phyloP scores from a whole-genome alignment of 2,329 filamentous ascomycete species.

The Apiospora pterosperma region DNA sequence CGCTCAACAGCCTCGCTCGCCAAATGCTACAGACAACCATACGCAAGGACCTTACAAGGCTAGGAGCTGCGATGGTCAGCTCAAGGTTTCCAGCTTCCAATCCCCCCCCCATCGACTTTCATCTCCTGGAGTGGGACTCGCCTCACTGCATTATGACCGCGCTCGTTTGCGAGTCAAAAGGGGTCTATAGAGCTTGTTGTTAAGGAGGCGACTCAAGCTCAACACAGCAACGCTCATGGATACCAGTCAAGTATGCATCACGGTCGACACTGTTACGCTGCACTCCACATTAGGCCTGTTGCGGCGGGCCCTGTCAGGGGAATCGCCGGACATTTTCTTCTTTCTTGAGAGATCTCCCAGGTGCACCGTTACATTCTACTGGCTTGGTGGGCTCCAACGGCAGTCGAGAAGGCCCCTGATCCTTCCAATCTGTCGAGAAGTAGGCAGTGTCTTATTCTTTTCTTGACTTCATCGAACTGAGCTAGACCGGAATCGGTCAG shows the following conservation, averaged over 20 bases:
- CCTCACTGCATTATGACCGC: background rate
- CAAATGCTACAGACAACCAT: background rate
- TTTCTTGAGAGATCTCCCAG: slow-evolving; percentile 9
- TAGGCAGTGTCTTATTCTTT: background rate
- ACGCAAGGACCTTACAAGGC: too few species aligned
- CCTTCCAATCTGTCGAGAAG: slow-evolving; percentile 6
- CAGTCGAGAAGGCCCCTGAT: slow-evolving; percentile 11
- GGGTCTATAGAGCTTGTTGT: background rate
- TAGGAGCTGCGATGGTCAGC: background rate
- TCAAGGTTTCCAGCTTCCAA: background rate
- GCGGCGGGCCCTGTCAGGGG: slow-evolving; percentile 13
- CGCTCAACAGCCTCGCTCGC: background rate
- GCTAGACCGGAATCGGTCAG: background rate
- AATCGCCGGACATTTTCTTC: slow-evolving; percentile 11
- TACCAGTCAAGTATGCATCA: background rate
- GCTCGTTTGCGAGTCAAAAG: background rate
- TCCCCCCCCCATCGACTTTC: background rate
- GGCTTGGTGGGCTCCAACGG: slow-evolving; percentile 8
- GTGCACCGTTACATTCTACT: slow-evolving; percentile 8
- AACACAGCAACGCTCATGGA: background rate
- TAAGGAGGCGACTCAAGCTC: background rate
- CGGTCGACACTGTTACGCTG: slow-evolving; percentile 4
- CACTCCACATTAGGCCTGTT: slow-evolving; percentile 10
- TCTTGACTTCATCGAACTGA: background rate
- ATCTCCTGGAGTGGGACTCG: slow-evolving; percentile 3